These are phyloP conservation scores for Trebouxia sp. DNA, from an alignment of 139 green algal genomes.

Conservation along the genomic window DNA sequence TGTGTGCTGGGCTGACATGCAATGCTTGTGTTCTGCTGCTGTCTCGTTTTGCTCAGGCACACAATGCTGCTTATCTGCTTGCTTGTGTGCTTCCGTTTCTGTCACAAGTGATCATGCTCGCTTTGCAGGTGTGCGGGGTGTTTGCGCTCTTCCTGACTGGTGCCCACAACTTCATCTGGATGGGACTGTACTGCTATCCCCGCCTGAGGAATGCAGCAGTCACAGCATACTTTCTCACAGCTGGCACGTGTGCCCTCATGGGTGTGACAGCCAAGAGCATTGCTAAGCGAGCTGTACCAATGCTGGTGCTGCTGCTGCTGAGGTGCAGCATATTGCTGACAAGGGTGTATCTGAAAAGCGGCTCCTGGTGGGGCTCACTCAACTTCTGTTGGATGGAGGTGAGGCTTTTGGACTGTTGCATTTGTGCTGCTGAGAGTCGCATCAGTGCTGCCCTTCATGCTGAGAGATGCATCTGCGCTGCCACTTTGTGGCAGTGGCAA, in stretches of 20 bases:
- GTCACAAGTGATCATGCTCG: not conserved
- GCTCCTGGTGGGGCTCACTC: slow-evolving; percentile 13
- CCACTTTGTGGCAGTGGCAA: no score
- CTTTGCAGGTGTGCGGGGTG: slow-evolving; percentile 51
- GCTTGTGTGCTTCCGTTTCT: no score
- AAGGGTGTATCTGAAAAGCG: slow-evolving; percentile 18
- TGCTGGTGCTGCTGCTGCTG: slow-evolving; percentile 42
- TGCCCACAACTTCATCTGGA: slow-evolving; percentile 32
- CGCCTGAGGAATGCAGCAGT: slow-evolving; percentile 8
- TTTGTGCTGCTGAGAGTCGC: not conserved
- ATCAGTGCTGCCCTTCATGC: not conserved
- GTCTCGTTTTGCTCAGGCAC: no score
- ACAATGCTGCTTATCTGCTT: no score
- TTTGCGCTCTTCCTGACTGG: slow-evolving; percentile 48
- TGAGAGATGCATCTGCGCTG: no score
- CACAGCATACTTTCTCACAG: slow-evolving; percentile 29
- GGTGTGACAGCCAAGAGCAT: slow-evolving; percentile 30
- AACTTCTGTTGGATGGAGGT: slow-evolving; percentile 45
- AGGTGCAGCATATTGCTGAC: slow-evolving; percentile 17
- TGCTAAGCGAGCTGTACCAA: slow-evolving; percentile 27
- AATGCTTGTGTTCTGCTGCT: not conserved
- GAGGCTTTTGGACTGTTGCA: not conserved
- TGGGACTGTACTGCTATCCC: slow-evolving; percentile 46
- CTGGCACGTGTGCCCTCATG: slow-evolving; percentile 14
- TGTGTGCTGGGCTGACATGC: not conserved